Evolutionary conservation across 2,329 filamentous ascomycete species (phyloP).

Genomic region (Lasiodiplodia citricola): DNA sequence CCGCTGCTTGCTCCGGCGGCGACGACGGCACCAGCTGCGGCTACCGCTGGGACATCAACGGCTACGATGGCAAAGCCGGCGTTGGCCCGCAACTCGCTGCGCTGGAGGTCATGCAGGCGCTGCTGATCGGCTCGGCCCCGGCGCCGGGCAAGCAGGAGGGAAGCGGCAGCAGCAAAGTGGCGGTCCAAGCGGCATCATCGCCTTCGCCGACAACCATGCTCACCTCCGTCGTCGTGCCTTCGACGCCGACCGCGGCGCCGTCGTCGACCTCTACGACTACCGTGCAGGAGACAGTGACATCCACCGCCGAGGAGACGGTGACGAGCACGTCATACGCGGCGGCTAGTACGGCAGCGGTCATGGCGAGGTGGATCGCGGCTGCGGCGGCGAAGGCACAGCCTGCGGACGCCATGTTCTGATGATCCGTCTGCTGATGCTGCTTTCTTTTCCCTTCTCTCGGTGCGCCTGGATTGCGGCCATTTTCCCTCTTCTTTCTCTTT

Average conservation of each 20-base stretch:
- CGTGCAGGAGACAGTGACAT: background rate
- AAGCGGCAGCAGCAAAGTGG: background rate
- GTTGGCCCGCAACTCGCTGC: slow-evolving; percentile 66
- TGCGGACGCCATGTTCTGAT: slow-evolving; percentile 15
- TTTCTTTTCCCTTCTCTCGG: background rate
- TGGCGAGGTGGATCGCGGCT: background rate
- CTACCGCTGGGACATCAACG: slow-evolving; percentile 49
- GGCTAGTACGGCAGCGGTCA: background rate
- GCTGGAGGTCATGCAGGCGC: slow-evolving; percentile 59
- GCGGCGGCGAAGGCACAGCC: slow-evolving; percentile 10
- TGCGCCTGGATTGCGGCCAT: background rate
- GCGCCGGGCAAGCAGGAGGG: slow-evolving; percentile 3
- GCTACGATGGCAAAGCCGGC: slow-evolving; percentile 55
- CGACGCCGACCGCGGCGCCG: background rate
- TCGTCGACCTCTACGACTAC: background rate
- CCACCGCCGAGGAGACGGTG: background rate
- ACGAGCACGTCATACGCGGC: background rate
- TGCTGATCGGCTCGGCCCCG: slow-evolving; percentile 26
- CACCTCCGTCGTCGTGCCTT: background rate
- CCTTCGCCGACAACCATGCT: slow-evolving; percentile 9
- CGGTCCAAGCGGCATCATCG: too few species aligned
- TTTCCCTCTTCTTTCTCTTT: background rate
- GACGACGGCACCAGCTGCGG: slow-evolving; percentile 53
- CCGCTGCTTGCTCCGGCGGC: slow-evolving; percentile 59
- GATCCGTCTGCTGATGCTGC: background rate